Base-by-base conservation (phyloP, 2,329 filamentous ascomycete genomes). In the Fusarium albosuccineum region DNA sequence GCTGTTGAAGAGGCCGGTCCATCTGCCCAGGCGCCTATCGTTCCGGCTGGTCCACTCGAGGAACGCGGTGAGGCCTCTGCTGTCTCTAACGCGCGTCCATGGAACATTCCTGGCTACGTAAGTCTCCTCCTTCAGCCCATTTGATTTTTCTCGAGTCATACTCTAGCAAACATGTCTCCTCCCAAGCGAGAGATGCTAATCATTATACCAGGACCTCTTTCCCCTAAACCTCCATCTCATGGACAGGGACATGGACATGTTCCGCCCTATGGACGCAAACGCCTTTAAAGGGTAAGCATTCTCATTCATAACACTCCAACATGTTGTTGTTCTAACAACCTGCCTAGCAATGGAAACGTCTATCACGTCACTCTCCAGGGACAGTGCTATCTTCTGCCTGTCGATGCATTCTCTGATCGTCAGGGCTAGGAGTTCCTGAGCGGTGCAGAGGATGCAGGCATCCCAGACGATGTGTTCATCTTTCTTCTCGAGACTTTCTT, bases 401-500 rank as follows among this genome's bases (percentile, higher is more conserved):
- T 36, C 37, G 44, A 55, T 37, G 30, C 44, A n/a, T 13, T 51
- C 51, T 40, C 26, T 22, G 33, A 26, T 8, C 61, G 59, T 17
- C 51, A 52, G 26, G 54, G 61, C 41, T 62, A 64, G 56, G 53
- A 51, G 41, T 55, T 56, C 54, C 50, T 67, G 55, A 57, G 27
- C 39, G 39, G 3, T 22, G 22, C 41, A 30, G 16, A 37, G 16
- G 27, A 29, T 27, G 44, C 61, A 9, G 16, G 62, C 8, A 34
- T 68, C 5, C 36, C 64, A 11, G 49, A 66, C n/a, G 42, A 61
- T 6, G 46, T 74, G 16, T 70, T 75, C 16, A 40, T 53, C n/a
- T 44, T 76, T 26, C 56, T 76, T 6, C 55, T 73, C 2, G 60
- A 69, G 34, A 49, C 63, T 13, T 53, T 63, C 6, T 7, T 63